Evolutionary conservation across 1,139 yeast species (phyloP).

Genomic region (Saccharomycopsis hybrid): DNA sequence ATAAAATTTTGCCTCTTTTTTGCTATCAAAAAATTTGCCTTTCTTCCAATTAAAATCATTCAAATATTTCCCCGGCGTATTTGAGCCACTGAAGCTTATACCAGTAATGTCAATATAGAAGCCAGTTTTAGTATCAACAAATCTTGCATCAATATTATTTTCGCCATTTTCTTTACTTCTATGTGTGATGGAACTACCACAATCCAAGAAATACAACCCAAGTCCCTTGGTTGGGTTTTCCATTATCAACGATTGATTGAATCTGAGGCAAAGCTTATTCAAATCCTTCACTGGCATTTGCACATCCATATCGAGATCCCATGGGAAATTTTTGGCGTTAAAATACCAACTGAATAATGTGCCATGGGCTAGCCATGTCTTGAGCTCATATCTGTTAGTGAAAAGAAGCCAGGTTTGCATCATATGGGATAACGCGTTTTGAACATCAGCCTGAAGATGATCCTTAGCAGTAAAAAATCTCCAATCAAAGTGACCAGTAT

Average conservation of each 20-base stretch:
- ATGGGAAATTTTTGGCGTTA: constrained; percentile 58
- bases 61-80: constrained; percentile 9
- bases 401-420: constrained; percentile 53
- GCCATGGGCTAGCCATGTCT: constrained; percentile 59
- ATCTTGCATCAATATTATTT: constrained; percentile 71
- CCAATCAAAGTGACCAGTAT: constrained; percentile 19
- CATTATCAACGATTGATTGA: constrained; percentile 45
- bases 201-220: constrained; percentile 38
- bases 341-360: constrained; percentile 61
- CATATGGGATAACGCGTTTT: constrained; percentile 31
- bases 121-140: constrained; percentile 66
- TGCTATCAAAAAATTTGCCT: constrained; percentile 6
- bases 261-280: constrained; percentile 41
- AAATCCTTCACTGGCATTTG: constrained; percentile 55
- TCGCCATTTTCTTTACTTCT: constrained; percentile 34
- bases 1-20: constrained; percentile 3
- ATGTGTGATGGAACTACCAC: constrained; percentile 27
- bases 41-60: constrained; percentile 8
- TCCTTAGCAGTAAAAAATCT: constrained; percentile 6
- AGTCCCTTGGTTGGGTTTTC: constrained; percentile 56
- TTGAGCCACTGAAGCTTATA: constrained; percentile 24
- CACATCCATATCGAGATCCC: constrained; percentile 63
- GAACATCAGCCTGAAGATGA: neutral
- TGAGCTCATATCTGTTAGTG: constrained; percentile 40
- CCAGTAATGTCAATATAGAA: constrained; percentile 62